A percentile compares a stretch with the other conserved stretches of the same genome.
These are phyloP conservation scores for Leishmania tarentolae DNA, from an alignment of 208 protist genomes.

Conservation along the genomic window DNA sequence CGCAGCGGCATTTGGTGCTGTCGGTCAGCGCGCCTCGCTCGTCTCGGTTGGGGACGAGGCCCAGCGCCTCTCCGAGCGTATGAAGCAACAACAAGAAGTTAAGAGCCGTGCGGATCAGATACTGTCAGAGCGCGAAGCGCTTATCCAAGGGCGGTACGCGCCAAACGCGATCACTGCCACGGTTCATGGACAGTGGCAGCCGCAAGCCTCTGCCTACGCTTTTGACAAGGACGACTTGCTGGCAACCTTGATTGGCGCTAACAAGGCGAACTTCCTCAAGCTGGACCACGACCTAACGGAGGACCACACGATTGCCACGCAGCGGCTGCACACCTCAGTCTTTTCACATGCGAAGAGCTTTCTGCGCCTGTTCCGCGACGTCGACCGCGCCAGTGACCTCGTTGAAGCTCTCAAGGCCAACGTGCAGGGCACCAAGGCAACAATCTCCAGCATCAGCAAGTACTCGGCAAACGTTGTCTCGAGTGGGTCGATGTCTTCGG, in stretches of 20 bases:
- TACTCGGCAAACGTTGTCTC: conserved; percentile 46
- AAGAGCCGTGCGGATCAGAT: conserved; percentile 29
- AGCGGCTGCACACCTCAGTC: conserved; percentile 66
- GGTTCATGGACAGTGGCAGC: conserved; percentile 6
- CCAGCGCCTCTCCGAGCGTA: conserved; percentile 25
- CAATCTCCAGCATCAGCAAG: conserved; percentile 80
- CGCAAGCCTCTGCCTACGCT: conserved; percentile 15
- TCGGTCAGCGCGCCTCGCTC: conserved; percentile 1
- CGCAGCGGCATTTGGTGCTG: not conserved
- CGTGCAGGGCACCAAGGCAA: conserved; percentile 82
- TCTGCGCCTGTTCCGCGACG: conserved; percentile 81
- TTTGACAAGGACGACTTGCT: conserved; percentile 82
- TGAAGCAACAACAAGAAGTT: conserved; percentile 37
- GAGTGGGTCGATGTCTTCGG: not conserved
- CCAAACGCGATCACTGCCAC: conserved; percentile 27
- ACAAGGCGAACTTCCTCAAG: conserved; percentile 66
- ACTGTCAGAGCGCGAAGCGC: conserved; percentile 47
- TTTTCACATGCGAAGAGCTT: conserved; percentile 82
- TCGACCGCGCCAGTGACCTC: conserved; percentile 65
- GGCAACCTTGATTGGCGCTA: conserved; percentile 53
- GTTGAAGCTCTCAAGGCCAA: conserved; percentile 83
- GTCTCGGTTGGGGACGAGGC: conserved; percentile 18
- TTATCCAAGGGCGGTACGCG: conserved; percentile 63
- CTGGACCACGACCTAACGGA: conserved; percentile 77
- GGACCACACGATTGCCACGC: conserved; percentile 70